These are phyloP conservation scores for Coemansia sp. DNA, from an alignment of 192 early-diverging fungal species.

Conservation along the genomic window DNA sequence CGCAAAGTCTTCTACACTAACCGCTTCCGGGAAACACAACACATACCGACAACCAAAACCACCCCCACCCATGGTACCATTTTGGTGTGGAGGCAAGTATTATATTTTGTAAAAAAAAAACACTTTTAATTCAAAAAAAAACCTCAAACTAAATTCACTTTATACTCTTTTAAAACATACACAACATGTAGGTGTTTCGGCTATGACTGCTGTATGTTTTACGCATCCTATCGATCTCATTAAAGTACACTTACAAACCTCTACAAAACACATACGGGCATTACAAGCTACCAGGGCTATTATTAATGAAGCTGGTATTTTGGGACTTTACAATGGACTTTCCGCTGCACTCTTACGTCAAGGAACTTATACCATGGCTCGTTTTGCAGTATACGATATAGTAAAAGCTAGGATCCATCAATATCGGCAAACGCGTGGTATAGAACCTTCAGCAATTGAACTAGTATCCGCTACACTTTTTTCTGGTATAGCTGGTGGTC, in stretches of 20 bases:
- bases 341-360: constrained; percentile 71
- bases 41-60: not conserved
- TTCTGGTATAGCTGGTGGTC: constrained; percentile 56
- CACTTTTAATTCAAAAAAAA: not conserved
- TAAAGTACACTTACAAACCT: constrained; percentile 90
- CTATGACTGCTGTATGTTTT: constrained; percentile 54
- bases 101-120: not conserved
- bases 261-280: constrained; percentile 41
- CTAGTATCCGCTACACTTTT: constrained; percentile 21
- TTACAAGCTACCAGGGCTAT: constrained; percentile 58
- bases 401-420: constrained; percentile 24
- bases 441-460: constrained; percentile 3
- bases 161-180: not conserved
- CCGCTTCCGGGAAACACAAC: not conserved
- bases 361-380: constrained; percentile 74
- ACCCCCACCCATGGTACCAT: constrained; percentile 38
- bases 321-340: constrained; percentile 75
- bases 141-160: not conserved
- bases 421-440: constrained; percentile 8
- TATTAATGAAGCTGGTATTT: constrained; percentile 70
- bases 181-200: constrained; percentile 33
- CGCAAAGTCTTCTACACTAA: not conserved
- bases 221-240: constrained; percentile 82
- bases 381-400: constrained; percentile 73
- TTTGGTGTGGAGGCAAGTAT: constrained; percentile 48